Evolutionary conservation across 306 rosid genomes (phyloP), one percentile per base, ranked within the genome.

Genomic region (Vigna angularis): DNA sequence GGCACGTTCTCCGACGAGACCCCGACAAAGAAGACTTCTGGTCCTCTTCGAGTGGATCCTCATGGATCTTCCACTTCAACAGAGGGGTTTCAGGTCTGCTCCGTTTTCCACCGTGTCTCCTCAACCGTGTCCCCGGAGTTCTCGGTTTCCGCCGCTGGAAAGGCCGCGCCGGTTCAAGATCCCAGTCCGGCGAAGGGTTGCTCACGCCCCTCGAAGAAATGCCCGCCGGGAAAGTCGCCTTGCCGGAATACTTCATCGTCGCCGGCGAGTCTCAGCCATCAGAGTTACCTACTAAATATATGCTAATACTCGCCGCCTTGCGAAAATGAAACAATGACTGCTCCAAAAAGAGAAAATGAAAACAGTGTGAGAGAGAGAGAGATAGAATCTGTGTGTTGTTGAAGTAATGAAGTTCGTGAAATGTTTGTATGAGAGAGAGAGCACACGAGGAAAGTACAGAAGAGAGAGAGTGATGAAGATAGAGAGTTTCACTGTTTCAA

Each of bases 1-100:
- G 75, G 36, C 57, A 14, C 1, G 61, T 13, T 42, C 82, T 85
- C 81, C 89, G 73, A 2, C 89, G 77, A 1, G 73, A 42, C 77
- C 49, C 87, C 52, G 40, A 69, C 14, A 45, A 63, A 22, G 71
- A 55, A 79, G 57, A 45, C 84, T 47, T 85, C 71, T 53, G 77
- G 48, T 83, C 87, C 12, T 75, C 90, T 14, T 86, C 88, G 4
- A 66, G 74, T 18, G 82, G 80, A 59, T 75, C 85, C 3, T 74
- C 78, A 11, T 84, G 85, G 83, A 90, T 80, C 87, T 90, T 92
- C 97, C 97, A 94, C 83, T 87, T 89, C 65, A 89, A 83, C 2
- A 90, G 65, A 13, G 98, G 98, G 45, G 97, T 92, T 83, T 89
- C 95, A 0, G 98, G 97, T 38, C 98, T 79, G 85, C 97, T 92